Percentiles rank a stretch among this genome's conserved stretches.
Conservation (phyloP, 805 yeast species). For the Brettanomyces bruxellensis region DNA sequence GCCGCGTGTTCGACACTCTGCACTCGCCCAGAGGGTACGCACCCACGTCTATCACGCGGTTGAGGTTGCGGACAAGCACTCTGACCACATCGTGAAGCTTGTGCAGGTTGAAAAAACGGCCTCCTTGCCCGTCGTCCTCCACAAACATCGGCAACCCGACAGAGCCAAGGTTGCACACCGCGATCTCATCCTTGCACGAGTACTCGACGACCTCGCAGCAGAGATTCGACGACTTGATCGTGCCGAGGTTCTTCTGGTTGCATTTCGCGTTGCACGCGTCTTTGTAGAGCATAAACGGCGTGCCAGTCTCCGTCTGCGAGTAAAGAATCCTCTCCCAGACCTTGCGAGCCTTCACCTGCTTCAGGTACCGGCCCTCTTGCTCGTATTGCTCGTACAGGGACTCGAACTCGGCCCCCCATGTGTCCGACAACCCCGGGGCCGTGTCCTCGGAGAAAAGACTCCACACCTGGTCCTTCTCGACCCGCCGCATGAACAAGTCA, state of each 20-base stretch:
- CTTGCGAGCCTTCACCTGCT: slow-evolving; percentile 74
- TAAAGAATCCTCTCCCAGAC: slow-evolving; percentile 85
- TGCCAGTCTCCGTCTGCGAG: slow-evolving; percentile 94
- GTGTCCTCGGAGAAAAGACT: slow-evolving; percentile 82
- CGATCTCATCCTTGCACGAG: slow-evolving; percentile 85
- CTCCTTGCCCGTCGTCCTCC: slow-evolving; percentile 28
- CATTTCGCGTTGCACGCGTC: slow-evolving; percentile 84
- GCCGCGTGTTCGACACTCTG: slow-evolving; percentile 61
- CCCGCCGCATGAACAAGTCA: slow-evolving; percentile 88
- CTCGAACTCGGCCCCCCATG: slow-evolving; percentile 78
- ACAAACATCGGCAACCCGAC: slow-evolving; percentile 80
- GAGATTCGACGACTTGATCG: slow-evolving; percentile 85
- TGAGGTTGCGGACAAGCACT: slow-evolving; percentile 69
- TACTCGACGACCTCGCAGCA: slow-evolving; percentile 94
- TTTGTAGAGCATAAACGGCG: slow-evolving; percentile 89
- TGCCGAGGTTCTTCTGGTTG: slow-evolving; percentile 88
- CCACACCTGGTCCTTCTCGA: slow-evolving; percentile 74
- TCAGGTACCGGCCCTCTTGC: slow-evolving; percentile 52
- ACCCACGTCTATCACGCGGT: slow-evolving; percentile 77
- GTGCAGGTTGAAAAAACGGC: slow-evolving; percentile 57
- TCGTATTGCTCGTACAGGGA: slow-evolving; percentile 66
- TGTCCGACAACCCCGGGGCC: slow-evolving; percentile 78
- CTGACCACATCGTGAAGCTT: slow-evolving; percentile 70
- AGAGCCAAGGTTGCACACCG: slow-evolving; percentile 93
- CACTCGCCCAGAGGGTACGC: slow-evolving; percentile 80